A percentile compares a stretch with the other conserved stretches of the same genome.
Evolutionary conservation across 345 rosid species (phyloP).

Genomic region (Camelina hispida): DNA sequence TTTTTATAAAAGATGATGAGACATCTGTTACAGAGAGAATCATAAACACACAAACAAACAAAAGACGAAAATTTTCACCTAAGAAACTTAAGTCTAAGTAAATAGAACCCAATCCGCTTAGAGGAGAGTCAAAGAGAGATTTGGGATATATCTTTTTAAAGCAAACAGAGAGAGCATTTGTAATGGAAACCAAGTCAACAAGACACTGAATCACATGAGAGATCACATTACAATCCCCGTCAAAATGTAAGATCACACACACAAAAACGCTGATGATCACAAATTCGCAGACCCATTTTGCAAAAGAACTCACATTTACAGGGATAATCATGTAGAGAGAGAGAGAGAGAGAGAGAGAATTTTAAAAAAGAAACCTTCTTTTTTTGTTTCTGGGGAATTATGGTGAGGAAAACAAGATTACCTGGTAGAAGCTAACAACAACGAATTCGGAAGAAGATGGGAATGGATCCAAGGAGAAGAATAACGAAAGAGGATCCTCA

Average conservation of each 20-base stretch:
- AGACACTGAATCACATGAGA: slow-evolving; percentile 19
- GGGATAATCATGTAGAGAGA: not conserved
- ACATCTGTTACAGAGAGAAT: slow-evolving; percentile 14
- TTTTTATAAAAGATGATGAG: slow-evolving; percentile 4
- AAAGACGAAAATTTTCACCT: slow-evolving; percentile 2
- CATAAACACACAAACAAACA: not conserved
- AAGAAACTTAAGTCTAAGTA: slow-evolving; percentile 22
- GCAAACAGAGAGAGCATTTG: slow-evolving; percentile 28
- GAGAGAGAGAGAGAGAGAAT: no score
- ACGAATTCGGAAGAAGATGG: not conserved
- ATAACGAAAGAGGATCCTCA: slow-evolving; percentile 4
- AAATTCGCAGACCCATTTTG: not conserved
- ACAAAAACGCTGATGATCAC: slow-evolving; percentile 23
- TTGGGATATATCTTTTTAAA: not conserved
- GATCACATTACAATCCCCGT: slow-evolving; percentile 27
- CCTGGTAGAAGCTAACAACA: slow-evolving; percentile 19
- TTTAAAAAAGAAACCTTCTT: not conserved
- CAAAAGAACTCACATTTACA: not conserved
- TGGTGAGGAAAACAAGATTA: slow-evolving; percentile 23
- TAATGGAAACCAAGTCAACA: not conserved
- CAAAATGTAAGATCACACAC: slow-evolving; percentile 28
- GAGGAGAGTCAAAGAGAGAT: not conserved
- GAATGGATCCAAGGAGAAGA: slow-evolving; percentile 36
- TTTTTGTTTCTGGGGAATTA: not conserved
- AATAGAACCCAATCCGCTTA: not conserved